A percentile compares a stretch with the other conserved stretches of the same genome.
Evolutionary conservation across 345 rosid species (phyloP).

Genomic region (Carallia pectinifolia): DNA sequence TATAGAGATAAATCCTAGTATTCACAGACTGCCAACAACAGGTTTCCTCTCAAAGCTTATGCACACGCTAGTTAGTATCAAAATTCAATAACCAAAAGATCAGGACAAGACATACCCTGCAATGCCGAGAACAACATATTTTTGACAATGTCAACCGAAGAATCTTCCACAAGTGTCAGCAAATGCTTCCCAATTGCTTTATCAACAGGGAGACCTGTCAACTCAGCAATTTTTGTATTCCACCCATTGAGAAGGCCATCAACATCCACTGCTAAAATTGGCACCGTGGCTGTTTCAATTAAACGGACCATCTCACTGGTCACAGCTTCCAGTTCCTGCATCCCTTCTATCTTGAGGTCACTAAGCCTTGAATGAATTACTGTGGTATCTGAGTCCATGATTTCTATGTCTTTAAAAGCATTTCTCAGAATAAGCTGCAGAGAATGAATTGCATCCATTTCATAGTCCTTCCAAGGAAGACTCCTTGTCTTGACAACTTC

Average conservation of each 20-base stretch:
- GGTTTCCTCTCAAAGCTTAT: not conserved
- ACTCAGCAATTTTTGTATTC: constrained; percentile 87
- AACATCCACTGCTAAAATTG: constrained; percentile 84
- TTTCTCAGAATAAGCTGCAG: constrained; percentile 91
- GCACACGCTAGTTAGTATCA: not conserved
- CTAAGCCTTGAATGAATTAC: constrained; percentile 57
- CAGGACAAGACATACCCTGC: constrained; percentile 55
- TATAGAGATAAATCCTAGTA: too few species aligned
- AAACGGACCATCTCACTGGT: constrained; percentile 93
- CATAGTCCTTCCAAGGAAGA: constrained; percentile 92
- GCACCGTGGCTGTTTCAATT: constrained; percentile 90
- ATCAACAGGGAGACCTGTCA: constrained; percentile 80
- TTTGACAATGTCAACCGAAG: constrained; percentile 59
- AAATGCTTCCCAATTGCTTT: constrained; percentile 82
- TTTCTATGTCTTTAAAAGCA: constrained; percentile 58
- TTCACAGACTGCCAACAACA: too few species aligned
- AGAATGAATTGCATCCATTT: constrained; percentile 97
- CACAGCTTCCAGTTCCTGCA: constrained; percentile 90
- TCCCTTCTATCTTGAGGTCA: constrained; percentile 79
- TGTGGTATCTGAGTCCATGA: constrained; percentile 41
- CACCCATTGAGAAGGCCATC: constrained; percentile 91
- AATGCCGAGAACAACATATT: constrained; percentile 70
- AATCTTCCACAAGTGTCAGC: constrained; percentile 79
- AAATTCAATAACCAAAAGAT: not conserved
- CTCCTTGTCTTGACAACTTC: constrained; percentile 86